A percentile compares a stretch with the other conserved stretches of the same genome.
phyloP scores from a whole-genome alignment of 371 early-diverging fungal genomes.

The Umbelopsis sp. region DNA sequence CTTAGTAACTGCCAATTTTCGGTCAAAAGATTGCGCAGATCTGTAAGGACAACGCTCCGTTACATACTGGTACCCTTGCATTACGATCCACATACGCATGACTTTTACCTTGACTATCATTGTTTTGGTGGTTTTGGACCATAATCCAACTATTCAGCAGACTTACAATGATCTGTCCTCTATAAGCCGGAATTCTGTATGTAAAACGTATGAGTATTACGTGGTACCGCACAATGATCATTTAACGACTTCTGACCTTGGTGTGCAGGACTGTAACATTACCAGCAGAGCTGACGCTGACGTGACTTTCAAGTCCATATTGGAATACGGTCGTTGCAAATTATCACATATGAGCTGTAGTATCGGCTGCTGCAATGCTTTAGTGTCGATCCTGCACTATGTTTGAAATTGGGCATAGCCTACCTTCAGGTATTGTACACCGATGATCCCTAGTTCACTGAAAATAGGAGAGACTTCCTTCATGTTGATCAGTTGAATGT shows the following conservation, averaged over 20 bases:
- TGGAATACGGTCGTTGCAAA: not conserved
- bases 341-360: not conserved
- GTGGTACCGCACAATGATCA: not conserved
- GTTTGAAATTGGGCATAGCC: too few relatives aligned
- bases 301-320: not conserved
- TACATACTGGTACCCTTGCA: too few relatives aligned
- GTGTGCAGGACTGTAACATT: not conserved
- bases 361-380: not conserved
- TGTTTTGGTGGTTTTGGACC: not conserved
- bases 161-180: not conserved
- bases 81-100: too few relatives aligned
- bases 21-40: not conserved
- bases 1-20: not conserved
- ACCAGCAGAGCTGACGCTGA: not conserved
- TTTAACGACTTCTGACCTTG: not conserved
- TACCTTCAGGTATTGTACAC: constrained; percentile 41
- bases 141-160: not conserved
- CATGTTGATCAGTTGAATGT: constrained; percentile 26
- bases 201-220: not conserved
- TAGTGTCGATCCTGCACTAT: too few relatives aligned
- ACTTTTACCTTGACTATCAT: not conserved
- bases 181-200: not conserved
- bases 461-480: constrained; percentile 27
- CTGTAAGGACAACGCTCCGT: not conserved
- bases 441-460: constrained; percentile 26